phyloP scores from a whole-genome alignment of 176 grass and related monocot genomes.

The bread wheat (Triticum aestivum) region IWGSC_CS_RefSeq_v2.1 NC_057808.1:470283029-470283528 shows the following conservation, averaged over 20 bases:
- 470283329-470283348: neutral
- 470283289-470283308: neutral
- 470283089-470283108: slow-evolving; percentile 74
- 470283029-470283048: neutral
- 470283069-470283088: neutral
- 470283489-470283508: neutral
- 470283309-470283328: neutral
- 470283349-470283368: neutral
- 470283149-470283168: slow-evolving; percentile 59
- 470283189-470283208: too few species aligned
- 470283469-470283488: neutral
- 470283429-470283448: neutral
- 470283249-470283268: neutral
- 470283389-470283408: neutral
- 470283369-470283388: neutral
- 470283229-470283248: neutral
- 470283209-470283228: too few species aligned
- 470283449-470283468: neutral
- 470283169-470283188: neutral
- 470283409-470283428: neutral
- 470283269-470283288: neutral
- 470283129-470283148: slow-evolving; percentile 86
- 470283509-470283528: neutral
- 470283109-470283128: slow-evolving; percentile 66
- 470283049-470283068: neutral